Base-by-base conservation (phyloP, 768 basidiomycete species). In the Boletus sp. region DNA sequence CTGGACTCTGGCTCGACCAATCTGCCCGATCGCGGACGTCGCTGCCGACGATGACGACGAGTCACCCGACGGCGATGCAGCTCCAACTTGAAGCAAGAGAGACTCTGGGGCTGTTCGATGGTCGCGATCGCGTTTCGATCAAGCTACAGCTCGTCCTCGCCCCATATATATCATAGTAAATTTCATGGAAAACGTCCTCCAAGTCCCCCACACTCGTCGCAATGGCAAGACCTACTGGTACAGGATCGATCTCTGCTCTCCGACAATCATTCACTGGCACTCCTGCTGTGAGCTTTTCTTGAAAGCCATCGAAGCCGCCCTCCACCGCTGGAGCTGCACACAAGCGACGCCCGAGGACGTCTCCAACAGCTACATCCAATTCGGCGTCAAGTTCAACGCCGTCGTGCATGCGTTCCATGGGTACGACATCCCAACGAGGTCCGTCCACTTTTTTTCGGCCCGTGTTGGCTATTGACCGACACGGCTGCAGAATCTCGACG, bases 381-480 rank as follows among this genome's bases (percentile, higher is more conserved):
- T 97, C 15, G 94, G 93, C 44, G 89, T 89, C 66, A 89, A 94
- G 63, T 95, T 97, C 77, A 94, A 94, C 71, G 73, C 80, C 3
- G 87, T 87, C 41, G 82, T 92, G 20, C 78, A 74, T 39, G 90
- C 93, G 0, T 97, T 98, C 67, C 79, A 82, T 11, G 75, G 78
- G 35, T 83, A 87, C 62, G 79, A 82, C 40, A 91, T 98, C 59
- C 81, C 87, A 58, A 83, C 94, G 64, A 86, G 80, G 95, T 93
- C 60, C 67, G 84, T 75, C 42, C 51, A n/a, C n/a, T n/a, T n/a
- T n/a, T n/a, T n/a, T n/a, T n/a, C n/a, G n/a, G n/a, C n/a, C n/a
- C n/a, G n/a, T n/a, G n/a, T n/a, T n/a, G n/a, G n/a, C n/a, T n/a
- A n/a, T n/a, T n/a, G n/a, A n/a, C n/a, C n/a, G n/a, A n/a, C n/a